Evolutionary conservation across 1,284 basidiomycete species (phyloP), one percentile per base, ranked within the genome.

Genomic region (Moniliella sp.): DNA sequence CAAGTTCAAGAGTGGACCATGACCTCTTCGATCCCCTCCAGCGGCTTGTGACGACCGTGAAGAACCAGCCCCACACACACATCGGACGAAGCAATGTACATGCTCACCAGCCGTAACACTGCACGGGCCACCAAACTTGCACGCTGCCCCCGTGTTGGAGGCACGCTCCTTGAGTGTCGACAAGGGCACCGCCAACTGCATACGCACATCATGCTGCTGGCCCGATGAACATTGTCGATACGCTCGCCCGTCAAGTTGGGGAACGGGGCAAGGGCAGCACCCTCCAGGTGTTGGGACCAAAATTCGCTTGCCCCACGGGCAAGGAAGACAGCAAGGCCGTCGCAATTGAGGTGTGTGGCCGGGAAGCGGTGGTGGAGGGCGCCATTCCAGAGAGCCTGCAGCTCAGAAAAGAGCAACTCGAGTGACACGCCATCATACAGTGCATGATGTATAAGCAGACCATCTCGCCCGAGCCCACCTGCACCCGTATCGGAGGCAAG

Each of bases 361-460:
- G n/a, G n/a, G n/a, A n/a, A n/a, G n/a, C n/a, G n/a, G n/a, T n/a
- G n/a, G n/a, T n/a, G n/a, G n/a, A n/a, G n/a, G n/a, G n/a, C n/a
- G n/a, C n/a, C n/a, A n/a, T n/a, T n/a, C n/a, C n/a, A n/a, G n/a
- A n/a, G n/a, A n/a, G n/a, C n/a, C n/a, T n/a, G n/a, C n/a, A n/a
- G n/a, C n/a, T n/a, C n/a, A 7, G 27, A 25, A 8, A 41, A 28
- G 4, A 52, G 35, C 35, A 43, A 29, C 11, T 36, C 35, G 27
- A 55, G 37, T 15, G 51, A 50, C 5, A 40, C 46, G 1, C 51
- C 54, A 28, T 57, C 54, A 33, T 53, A 57, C 18, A 57, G 34
- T 5, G 51, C 51, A 27, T 57, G 54, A 26, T 47, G 45, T 27
- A 38, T 13, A 3, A 34, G 28, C n/a, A n/a, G 11, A 40, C 11